Percentiles rank a stretch among this genome's conserved stretches.
Evolutionary conservation across 106 monocot genomes (phyloP).

Genomic region (Posidonia australis): DNA sequence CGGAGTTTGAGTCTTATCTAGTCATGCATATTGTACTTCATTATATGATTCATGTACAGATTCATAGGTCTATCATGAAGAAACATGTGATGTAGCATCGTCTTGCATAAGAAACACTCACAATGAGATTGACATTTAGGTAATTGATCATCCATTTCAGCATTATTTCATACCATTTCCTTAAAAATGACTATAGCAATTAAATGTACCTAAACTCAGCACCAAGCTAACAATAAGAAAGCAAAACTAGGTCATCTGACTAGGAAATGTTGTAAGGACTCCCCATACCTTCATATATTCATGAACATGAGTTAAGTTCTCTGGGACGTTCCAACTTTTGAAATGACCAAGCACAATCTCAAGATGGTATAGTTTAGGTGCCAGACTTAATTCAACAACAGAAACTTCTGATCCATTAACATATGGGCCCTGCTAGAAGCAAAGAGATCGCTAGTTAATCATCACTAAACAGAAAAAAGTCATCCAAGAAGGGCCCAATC

Average conservation of each 20-base stretch:
- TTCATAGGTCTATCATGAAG: no score
- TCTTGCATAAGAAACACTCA: no score
- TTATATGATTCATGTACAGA: no score
- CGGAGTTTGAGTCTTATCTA: no score
- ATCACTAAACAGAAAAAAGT: neutral
- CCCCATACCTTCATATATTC: slow-evolving; percentile 53
- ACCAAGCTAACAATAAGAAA: neutral
- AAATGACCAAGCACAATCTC: slow-evolving; percentile 72
- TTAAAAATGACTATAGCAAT: no score
- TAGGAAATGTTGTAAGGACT: neutral
- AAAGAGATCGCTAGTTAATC: neutral
- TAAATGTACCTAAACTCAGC: no score
- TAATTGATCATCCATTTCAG: no score
- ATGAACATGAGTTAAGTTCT: slow-evolving; percentile 47
- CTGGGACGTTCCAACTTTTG: slow-evolving; percentile 85
- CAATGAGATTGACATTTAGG: no score
- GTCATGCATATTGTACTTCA: no score
- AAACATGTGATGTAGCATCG: no score
- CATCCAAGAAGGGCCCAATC: no score
- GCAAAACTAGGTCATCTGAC: neutral
- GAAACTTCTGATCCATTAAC: slow-evolving; percentile 55
- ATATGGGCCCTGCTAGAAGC: slow-evolving; percentile 67
- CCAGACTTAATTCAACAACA: slow-evolving; percentile 72
- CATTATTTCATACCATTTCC: no score
- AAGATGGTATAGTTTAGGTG: slow-evolving; percentile 81